Base-by-base conservation (phyloP, 163 green algal genomes). In the Chlorella variabilis region DNA sequence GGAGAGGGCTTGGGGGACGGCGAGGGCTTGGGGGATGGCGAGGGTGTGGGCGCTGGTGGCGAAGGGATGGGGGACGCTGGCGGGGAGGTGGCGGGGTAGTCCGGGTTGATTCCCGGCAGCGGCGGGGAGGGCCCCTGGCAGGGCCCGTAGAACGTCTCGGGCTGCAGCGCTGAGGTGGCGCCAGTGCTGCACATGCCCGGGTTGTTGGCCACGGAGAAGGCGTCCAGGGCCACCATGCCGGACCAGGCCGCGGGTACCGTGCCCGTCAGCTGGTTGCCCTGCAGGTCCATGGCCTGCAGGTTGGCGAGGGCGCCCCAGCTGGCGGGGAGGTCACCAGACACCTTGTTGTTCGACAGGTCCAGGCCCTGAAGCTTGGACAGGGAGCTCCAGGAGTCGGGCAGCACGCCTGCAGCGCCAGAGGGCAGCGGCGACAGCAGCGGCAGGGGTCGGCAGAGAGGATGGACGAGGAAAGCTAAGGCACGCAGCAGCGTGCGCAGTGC, bases 211-310 rank as follows among this genome's bases (percentile, higher is more conserved):
- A 89, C 62, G 18, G 81, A 87, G 4, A 82, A 33, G 0, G 58
- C 71, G 11, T 56, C 77, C 45, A 89, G 77, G 31, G 69, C 73
- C 13, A 36, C 27, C 42, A 89, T 39, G 31, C 38, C 41, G 23
- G 2, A 54, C 81, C 81, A 87, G 29, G n/a, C 66, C 41, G 29
- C 61, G 13, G 91, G 90, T 4, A 94, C 68, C 3, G 65, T 39
- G 34, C 90, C 90, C 34, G 38, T 82, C 36, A 94, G 73, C 2
- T 48, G 7, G 80, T 94, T 94, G 58, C 21, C 45, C 21, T 62
- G 69, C 18, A 94, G 61, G 76, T 87, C 84, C 31, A 93, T 48
- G 1, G 59, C 38, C 61, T 80, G 42, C 33, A 89, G 69, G 27
- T 80, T 69, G 34, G 23, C 11, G 58, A 89, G 51, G 21, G 54